A percentile compares a stretch with the other conserved stretches of the same genome.
Conservation (phyloP, 2,329 filamentous ascomycete genomes). For the Endocalyx cinctus region DNA sequence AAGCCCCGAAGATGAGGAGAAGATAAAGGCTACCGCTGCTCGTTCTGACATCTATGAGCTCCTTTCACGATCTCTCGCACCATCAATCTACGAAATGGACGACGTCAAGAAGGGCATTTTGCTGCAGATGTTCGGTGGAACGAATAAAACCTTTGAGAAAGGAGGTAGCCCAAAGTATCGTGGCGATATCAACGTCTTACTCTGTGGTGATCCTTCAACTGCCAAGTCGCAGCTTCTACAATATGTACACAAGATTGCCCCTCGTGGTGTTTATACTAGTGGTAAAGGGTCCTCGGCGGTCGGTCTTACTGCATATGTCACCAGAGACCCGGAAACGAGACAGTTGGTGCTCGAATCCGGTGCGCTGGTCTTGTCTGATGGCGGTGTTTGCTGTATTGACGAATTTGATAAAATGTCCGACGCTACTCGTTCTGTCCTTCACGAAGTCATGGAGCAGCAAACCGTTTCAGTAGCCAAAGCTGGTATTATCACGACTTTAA, state of each 20-base stretch:
- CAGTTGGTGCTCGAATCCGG: constrained; percentile 78
- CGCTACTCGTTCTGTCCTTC: constrained; percentile 70
- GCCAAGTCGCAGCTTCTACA: constrained; percentile 91
- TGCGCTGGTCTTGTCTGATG: constrained; percentile 73
- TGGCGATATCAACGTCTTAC: constrained; percentile 94
- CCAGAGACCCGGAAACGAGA: constrained; percentile 73
- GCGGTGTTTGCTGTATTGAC: constrained; percentile 79
- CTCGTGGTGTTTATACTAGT: constrained; percentile 77
- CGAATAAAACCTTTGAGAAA: constrained; percentile 97
- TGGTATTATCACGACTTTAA: constrained; percentile 93
- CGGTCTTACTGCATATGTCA: constrained; percentile 76
- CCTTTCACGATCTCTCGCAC: constrained; percentile 82
- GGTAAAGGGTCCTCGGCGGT: constrained; percentile 78
- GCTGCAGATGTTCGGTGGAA: constrained; percentile 92
- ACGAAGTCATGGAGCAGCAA: constrained; percentile 87
- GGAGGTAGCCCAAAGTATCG: constrained; percentile 92
- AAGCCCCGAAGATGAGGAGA: constrained; percentile 79
- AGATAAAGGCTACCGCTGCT: constrained; percentile 75
- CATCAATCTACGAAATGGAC: constrained; percentile 96
- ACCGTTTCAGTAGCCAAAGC: constrained; percentile 84
- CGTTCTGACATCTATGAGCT: constrained; percentile 90
- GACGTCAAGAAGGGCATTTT: constrained; percentile 98
- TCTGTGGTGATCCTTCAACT: constrained; percentile 96
- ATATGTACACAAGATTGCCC: constrained; percentile 97
- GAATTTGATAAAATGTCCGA: constrained; percentile 88